These are phyloP conservation scores for Trichoderma brevicompactum DNA, from an alignment of 2,329 filamentous ascomycete genomes.

Conservation along the genomic window DNA sequence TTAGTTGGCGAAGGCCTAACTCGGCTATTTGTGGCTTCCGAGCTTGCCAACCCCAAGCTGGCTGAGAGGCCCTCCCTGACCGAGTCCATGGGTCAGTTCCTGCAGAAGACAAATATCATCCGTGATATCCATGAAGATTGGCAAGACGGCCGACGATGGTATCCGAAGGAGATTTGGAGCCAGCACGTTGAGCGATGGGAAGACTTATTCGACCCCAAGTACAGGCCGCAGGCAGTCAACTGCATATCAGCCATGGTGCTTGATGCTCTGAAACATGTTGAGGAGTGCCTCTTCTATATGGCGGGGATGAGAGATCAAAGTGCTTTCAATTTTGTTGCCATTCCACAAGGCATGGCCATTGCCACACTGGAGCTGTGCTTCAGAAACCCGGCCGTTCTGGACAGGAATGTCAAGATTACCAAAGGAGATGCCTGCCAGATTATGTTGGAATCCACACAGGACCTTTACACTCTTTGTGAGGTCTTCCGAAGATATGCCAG, in stretches of 20 bases:
- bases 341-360: slow-evolving; percentile 96
- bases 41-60: slow-evolving; percentile 84
- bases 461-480: slow-evolving; percentile 78
- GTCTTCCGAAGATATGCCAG: slow-evolving; percentile 79
- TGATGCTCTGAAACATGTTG: slow-evolving; percentile 81
- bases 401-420: slow-evolving; percentile 92
- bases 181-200: slow-evolving; percentile 91
- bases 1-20: slow-evolving; percentile 95
- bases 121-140: slow-evolving; percentile 91
- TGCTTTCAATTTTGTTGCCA: slow-evolving; percentile 98
- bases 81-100: slow-evolving; percentile 95
- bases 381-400: slow-evolving; percentile 84
- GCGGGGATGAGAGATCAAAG: slow-evolving; percentile 93
- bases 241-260: slow-evolving; percentile 95
- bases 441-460: slow-evolving; percentile 93
- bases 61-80: slow-evolving; percentile 78
- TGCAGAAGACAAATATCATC: slow-evolving; percentile 99
- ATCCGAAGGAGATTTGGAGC: slow-evolving; percentile 95
- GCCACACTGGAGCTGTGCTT: slow-evolving; percentile 91
- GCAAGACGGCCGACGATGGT: slow-evolving; percentile 86
- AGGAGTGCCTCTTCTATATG: slow-evolving; percentile 98
- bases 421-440: slow-evolving; percentile 91
- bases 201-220: slow-evolving; percentile 82
- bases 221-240: slow-evolving; percentile 76
- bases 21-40: slow-evolving; percentile 82